Evolutionary conservation across 2,329 filamentous ascomycete genomes (phyloP).

Genomic region (Ceratocystis smalleyi): DNA sequence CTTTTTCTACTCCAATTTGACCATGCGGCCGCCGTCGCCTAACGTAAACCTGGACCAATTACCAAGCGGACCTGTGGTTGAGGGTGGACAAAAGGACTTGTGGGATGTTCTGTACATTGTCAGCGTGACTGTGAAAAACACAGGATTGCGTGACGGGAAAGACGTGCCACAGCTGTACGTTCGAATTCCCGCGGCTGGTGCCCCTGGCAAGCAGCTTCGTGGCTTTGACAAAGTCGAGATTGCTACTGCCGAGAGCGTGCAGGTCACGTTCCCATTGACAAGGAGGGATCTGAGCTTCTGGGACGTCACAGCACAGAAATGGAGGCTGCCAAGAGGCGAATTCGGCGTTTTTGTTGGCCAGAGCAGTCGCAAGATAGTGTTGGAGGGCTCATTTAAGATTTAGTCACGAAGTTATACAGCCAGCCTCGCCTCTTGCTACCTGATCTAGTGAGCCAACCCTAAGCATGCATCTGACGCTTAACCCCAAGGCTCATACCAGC

Average conservation of each 20-base stretch:
- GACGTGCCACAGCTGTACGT: constrained; percentile 37
- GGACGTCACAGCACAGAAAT: constrained; percentile 46
- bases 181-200: constrained; percentile 26
- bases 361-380: constrained; percentile 32
- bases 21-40: constrained; percentile 23
- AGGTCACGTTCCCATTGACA: constrained; percentile 38
- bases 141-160: constrained; percentile 28
- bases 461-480: background rate
- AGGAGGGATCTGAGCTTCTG: constrained; percentile 52
- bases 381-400: constrained; percentile 27
- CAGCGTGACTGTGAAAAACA: constrained; percentile 29
- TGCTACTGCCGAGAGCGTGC: constrained; percentile 29
- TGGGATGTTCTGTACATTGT: constrained; percentile 32
- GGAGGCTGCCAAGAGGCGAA: constrained; percentile 35
- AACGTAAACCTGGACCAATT: constrained; percentile 23
- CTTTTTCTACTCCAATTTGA: constrained; percentile 33
- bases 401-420: constrained; percentile 16
- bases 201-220: constrained; percentile 43
- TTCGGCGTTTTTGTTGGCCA: constrained; percentile 33
- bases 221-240: constrained; percentile 49
- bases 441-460: background rate
- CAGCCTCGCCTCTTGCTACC: no score
- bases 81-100: constrained; percentile 33
- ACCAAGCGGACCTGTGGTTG: constrained; percentile 27
- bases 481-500: background rate